phyloP scores from a whole-genome alignment of 1,284 basidiomycete genomes.

The Cryptococcus hybrid region DNA sequence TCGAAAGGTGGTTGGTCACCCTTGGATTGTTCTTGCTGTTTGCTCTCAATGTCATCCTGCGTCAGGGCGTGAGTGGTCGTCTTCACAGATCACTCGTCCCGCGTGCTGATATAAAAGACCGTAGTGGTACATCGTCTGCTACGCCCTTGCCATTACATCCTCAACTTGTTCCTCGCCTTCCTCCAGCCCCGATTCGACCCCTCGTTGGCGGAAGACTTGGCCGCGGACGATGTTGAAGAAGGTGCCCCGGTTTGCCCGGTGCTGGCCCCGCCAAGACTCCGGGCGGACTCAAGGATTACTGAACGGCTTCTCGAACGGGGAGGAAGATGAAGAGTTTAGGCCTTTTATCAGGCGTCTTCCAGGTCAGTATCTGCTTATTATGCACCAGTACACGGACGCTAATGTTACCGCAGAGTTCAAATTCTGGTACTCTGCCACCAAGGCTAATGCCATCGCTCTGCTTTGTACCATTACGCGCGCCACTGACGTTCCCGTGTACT shows the following conservation, averaged over 20 bases:
- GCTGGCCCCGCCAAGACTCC: constrained; percentile 13
- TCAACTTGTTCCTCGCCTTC: constrained; percentile 63
- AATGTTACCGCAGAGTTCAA: constrained; percentile 35
- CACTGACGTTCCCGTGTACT: constrained; percentile 96
- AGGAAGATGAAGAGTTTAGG: constrained; percentile 78
- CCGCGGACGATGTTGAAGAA: constrained; percentile 93
- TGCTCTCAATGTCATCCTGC: constrained; percentile 78
- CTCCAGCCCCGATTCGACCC: constrained; percentile 75
- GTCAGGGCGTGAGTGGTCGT: constrained; percentile 73
- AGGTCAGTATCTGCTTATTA: constrained; percentile 59
- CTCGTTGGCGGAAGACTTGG: constrained; percentile 84
- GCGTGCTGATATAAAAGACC: not conserved
- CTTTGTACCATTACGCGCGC: constrained; percentile 72
- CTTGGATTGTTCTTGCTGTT: constrained; percentile 73
- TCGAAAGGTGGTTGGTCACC: constrained; percentile 87
- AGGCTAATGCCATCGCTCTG: constrained; percentile 78
- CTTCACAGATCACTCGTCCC: no score
- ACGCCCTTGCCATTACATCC: constrained; percentile 89
- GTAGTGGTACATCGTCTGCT: constrained; percentile 79
- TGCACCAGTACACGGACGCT: not conserved
- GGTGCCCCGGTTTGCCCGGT: constrained; percentile 61
- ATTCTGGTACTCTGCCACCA: constrained; percentile 83
- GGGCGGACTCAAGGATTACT: constrained; percentile 44
- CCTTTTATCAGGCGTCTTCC: constrained; percentile 95
- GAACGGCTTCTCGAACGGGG: constrained; percentile 37